Conservation (phyloP, 345 rosid species). For the Syzygium aromaticum region DNA sequence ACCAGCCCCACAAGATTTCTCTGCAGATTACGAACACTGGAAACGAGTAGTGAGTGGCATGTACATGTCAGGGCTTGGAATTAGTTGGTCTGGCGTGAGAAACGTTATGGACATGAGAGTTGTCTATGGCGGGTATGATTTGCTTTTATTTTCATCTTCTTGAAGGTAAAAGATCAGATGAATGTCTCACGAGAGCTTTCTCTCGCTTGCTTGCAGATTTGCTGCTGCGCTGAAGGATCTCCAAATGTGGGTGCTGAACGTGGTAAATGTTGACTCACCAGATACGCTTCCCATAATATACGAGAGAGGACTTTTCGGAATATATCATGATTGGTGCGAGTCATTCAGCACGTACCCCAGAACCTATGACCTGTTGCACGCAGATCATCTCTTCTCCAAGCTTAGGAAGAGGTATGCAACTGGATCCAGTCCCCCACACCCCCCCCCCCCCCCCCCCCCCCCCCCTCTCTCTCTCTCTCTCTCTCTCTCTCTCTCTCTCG, state of each 20-base stretch:
- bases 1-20: conserved; percentile 80
- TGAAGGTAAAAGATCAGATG: background rate
- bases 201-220: conserved; percentile 36
- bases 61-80: conserved; percentile 66
- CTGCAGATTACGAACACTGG: conserved; percentile 72
- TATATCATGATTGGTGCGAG: conserved; percentile 95
- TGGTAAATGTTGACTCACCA: conserved; percentile 72
- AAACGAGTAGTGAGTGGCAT: conserved; percentile 55
- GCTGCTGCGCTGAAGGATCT: conserved; percentile 80
- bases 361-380: conserved; percentile 79
- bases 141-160: background rate
- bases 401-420: conserved; percentile 45
- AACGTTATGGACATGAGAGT: conserved; percentile 96
- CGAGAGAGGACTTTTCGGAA: conserved; percentile 84
- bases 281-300: conserved; percentile 88
- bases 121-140: conserved; percentile 75
- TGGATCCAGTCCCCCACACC: background rate
- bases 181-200: background rate
- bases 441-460: background rate
- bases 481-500: background rate
- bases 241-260: conserved; percentile 76
- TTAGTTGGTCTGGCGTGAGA: conserved; percentile 78
- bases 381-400: conserved; percentile 89
- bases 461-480: background rate
- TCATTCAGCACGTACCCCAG: conserved; percentile 88